Evolutionary conservation across 352 stramenopile genomes (phyloP), one percentile per base, ranked within the genome.

Genomic region (Phytophthora megakarya): DNA sequence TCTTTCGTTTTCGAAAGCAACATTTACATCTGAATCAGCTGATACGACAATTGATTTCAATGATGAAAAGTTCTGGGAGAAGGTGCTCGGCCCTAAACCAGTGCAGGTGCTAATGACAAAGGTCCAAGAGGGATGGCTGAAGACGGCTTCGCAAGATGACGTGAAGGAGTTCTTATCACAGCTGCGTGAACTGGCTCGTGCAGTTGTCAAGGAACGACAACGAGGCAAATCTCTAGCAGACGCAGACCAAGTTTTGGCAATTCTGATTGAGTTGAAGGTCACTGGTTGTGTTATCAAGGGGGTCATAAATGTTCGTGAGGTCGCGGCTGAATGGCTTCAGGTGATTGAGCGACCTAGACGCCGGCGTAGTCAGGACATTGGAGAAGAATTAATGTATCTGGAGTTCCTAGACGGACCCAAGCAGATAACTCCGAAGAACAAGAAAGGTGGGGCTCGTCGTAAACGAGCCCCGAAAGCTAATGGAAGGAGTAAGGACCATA

Each of bases 61-160:
- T 43, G 89, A 96, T 48, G 88, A 94, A n/a, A 86, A 95, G 50
- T 95, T 97, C 28, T 96, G 87, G 87, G 89, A 96, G 54, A 96
- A 97, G 67, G 88, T 97, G 8, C 73, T 96, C 28, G 88, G 87
- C 5, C 86, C 86, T 15, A 95, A 97, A 53, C 82, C 78, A 42
- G 88, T 93, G 7, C 88, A 97, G 40, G 64, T 90, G 55, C 66
- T 97, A 25, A 92, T 96, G 81, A 90, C 86, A 9, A 93, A 95
- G 53, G 84, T 97, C 5, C 87, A 96, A 50, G 89, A 96, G 75
- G 83, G 85, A 5, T 89, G 75, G 81, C 67, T 93, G 0, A 78
- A 79, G 10, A 81, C 71, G 39, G 88, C 88, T 7, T 86, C 80
- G 6, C 83, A 84, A 50, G 83, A 94, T 1, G 85, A 96, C 11